These are phyloP conservation scores for Atkinsonella texensis DNA, from an alignment of 2,329 filamentous ascomycete genomes.

Conservation along the genomic window DNA sequence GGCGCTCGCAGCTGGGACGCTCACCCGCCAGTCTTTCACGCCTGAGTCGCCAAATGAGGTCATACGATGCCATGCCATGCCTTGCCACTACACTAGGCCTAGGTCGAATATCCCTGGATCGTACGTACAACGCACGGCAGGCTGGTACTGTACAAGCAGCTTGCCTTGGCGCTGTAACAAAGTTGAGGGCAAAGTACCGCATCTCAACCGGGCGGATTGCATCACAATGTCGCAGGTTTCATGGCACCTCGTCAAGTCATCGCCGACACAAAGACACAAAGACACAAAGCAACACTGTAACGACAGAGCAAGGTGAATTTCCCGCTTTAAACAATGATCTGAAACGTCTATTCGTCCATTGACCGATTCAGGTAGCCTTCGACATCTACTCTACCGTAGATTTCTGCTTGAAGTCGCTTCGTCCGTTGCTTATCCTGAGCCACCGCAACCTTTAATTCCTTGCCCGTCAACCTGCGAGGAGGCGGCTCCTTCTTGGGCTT, in stretches of 20 bases:
- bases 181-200: no score
- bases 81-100: no score
- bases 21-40: neutral
- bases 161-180: no score
- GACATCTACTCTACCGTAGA: constrained; percentile 66
- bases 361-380: constrained; percentile 55
- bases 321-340: neutral
- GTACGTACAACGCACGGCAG: no score
- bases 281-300: neutral
- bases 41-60: neutral
- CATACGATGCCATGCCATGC: neutral
- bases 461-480: constrained; percentile 41
- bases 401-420: constrained; percentile 54
- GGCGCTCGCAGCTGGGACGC: no score
- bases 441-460: constrained; percentile 35
- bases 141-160: no score
- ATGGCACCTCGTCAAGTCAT: neutral
- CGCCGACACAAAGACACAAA: neutral
- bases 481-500: constrained; percentile 34
- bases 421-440: constrained; percentile 42
- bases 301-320: neutral
- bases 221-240: neutral
- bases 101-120: no score
- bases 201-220: no score
- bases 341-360: constrained; percentile 8